Evolutionary conservation across 371 early-diverging fungal genomes (phyloP), one percentile per base, ranked within the genome.

Genomic region (Mortierella sp.): DNA sequence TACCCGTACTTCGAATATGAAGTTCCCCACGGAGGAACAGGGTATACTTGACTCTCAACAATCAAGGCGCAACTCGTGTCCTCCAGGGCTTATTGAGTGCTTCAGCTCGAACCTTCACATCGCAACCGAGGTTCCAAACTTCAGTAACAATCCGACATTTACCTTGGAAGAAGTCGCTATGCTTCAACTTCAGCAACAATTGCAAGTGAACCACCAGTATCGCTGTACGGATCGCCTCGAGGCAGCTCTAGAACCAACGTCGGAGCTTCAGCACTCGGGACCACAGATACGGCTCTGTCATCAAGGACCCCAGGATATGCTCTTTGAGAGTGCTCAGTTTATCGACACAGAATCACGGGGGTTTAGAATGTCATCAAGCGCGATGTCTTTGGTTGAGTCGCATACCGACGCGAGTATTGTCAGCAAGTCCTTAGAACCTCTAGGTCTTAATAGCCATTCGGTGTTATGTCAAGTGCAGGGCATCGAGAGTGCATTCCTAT

Each of bases 31-130:
- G 52, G 26, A 41, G 45, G 16, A 24, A 14, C 41, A 21, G 26
- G 10, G 1, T 24, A 28, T 16, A 26, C 57, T 46, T 23, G 61
- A 60, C 3, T 28, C 26, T 0, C 61, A 53, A 9, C 43, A 62
- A 2, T 5, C 13, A 5, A 42, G 71, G 48, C 64, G 71, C 49
- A 71, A 71, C 57, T 71, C 71, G 18, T 71, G 71, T 24, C 71
- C 71, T 23, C 46, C 71, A 26, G 64, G 34, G 38, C 47, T 71
- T 12, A 63, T 64, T 12, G 57, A 61, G 30, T 45, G 58, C 41
- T 56, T 57, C 46, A 50, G 43, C 2, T 53, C 39, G 19, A 57
- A 28, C 10, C 47, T 64, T 16, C 65, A 52, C 14, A 60, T 64
- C 2, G 39, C 43, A 8, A 12, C 61, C 10, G 48, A 46, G 0